Percentiles rank a stretch among this genome's conserved stretches.
phyloP scores from a whole-genome alignment of 106 monocot genomes.

The Dioscorea dumetorum region DNA sequence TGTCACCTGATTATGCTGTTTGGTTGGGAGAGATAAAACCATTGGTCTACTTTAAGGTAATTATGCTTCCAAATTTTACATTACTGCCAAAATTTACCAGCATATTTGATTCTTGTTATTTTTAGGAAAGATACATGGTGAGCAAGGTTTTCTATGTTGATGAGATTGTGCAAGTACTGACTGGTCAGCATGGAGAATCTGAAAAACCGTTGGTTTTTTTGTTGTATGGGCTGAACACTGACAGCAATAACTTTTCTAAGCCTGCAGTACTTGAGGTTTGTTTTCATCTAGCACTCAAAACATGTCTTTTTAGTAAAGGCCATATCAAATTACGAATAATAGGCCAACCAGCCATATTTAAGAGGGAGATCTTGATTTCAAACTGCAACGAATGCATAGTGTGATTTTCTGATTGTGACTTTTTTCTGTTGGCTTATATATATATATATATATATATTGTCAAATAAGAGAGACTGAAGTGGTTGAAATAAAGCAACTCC shows the following conservation, averaged over 20 bases:
- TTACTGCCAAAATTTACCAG: no score
- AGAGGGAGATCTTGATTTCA: no score
- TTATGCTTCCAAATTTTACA: neutral
- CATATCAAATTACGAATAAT: no score
- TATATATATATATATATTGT: no score
- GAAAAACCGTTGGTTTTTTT: conserved; percentile 72
- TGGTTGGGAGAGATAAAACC: conserved; percentile 96
- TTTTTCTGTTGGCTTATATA: no score
- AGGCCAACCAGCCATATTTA: no score
- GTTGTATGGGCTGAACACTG: conserved; percentile 83
- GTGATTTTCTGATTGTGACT: no score
- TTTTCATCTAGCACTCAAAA: neutral
- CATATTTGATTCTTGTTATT: neutral
- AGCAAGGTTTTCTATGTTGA: conserved; percentile 78
- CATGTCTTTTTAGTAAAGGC: no score
- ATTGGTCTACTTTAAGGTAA: conserved; percentile 65
- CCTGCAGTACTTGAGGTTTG: conserved; percentile 82
- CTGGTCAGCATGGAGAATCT: conserved; percentile 23
- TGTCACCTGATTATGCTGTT: conserved; percentile 93
- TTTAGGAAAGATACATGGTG: conserved; percentile 87
- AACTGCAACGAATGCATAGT: no score
- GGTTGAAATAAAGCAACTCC: no score
- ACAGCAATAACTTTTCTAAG: conserved; percentile 80
- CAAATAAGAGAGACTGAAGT: no score
- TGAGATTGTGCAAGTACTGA: conserved; percentile 63